These are phyloP conservation scores for Solanum chilense DNA, from an alignment of 257 asterid species.

Conservation along the genomic window DNA sequence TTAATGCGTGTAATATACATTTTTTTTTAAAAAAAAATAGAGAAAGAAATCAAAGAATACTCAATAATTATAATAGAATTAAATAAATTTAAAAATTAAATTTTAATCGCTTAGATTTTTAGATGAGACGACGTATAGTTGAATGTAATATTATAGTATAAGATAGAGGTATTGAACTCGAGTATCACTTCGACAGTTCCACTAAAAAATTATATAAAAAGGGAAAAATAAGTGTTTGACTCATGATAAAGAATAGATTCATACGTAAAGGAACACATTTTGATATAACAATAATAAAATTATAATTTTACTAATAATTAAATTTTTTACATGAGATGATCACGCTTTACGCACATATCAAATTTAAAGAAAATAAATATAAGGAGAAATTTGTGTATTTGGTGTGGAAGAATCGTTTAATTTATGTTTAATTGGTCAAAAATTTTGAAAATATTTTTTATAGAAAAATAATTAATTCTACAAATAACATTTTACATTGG, in stretches of 20 bases:
- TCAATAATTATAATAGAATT: not conserved
- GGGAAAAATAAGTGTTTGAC: not conserved
- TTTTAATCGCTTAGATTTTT: not conserved
- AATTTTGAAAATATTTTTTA: not conserved
- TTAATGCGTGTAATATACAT: slow-evolving; percentile 51
- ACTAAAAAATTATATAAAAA: not conserved
- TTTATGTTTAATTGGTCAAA: not conserved
- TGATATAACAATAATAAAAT: not conserved
- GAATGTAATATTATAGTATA: not conserved
- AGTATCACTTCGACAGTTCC: not conserved
- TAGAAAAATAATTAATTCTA: not conserved
- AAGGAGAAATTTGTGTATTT: not conserved
- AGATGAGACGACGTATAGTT: not conserved
- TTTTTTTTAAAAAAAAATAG: not conserved
- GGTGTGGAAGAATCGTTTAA: not conserved
- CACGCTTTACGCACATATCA: not conserved
- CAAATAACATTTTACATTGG: not conserved
- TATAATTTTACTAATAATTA: not conserved
- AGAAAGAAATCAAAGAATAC: not conserved
- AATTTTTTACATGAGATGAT: not conserved
- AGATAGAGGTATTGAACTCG: not conserved
- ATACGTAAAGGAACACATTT: not conserved
- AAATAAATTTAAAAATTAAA: not conserved
- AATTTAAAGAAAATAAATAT: not conserved
- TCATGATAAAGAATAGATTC: not conserved